These are phyloP conservation scores for Achaetomiella virescens DNA, from an alignment of 495 filamentous ascomycete species.

Conservation along the genomic window DNA sequence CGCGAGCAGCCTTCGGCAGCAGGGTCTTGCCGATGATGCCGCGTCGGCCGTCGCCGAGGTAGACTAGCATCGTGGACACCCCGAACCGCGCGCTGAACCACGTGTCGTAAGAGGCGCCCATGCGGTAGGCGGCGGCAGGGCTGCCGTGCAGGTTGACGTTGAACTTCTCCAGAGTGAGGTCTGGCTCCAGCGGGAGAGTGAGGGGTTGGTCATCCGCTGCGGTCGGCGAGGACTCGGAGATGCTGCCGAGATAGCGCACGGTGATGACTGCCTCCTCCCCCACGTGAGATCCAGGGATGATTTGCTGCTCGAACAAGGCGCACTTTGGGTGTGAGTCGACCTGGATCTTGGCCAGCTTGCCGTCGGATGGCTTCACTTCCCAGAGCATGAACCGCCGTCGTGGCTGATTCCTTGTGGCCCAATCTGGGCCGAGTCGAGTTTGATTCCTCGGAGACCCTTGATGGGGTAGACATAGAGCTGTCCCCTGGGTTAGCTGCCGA, in stretches of 20 bases:
- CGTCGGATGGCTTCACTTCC: conserved; percentile 35
- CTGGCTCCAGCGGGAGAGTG: conserved; percentile 56
- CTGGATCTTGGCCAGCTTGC: conserved; percentile 58
- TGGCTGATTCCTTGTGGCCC: conserved; percentile 63
- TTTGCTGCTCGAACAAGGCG: conserved; percentile 58
- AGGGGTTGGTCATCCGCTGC: conserved; percentile 27
- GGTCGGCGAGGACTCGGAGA: conserved; percentile 16
- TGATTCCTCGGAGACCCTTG: conserved; percentile 69
- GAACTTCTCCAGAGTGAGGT: conserved; percentile 44
- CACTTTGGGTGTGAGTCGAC: conserved; percentile 57
- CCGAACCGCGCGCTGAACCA: conserved; percentile 75
- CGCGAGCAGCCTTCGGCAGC: conserved; percentile 24
- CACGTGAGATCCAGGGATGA: conserved; percentile 26
- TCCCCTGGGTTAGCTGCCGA: conserved; percentile 2
- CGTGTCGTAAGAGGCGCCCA: conserved; percentile 57
- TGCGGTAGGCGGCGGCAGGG: conserved; percentile 57
- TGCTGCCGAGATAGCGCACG: conserved; percentile 45
- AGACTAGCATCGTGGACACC: conserved; percentile 58
- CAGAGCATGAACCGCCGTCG: conserved; percentile 79
- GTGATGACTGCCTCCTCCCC: conserved; percentile 32
- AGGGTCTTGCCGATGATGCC: conserved; percentile 55
- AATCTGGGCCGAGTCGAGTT: conserved; percentile 49
- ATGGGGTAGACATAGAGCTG: conserved; percentile 86
- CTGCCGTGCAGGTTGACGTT: conserved; percentile 59
- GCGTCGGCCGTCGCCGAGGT: conserved; percentile 58